phyloP scores from a whole-genome alignment of 1,284 basidiomycete genomes.

The Caloboletus firmus region DNA sequence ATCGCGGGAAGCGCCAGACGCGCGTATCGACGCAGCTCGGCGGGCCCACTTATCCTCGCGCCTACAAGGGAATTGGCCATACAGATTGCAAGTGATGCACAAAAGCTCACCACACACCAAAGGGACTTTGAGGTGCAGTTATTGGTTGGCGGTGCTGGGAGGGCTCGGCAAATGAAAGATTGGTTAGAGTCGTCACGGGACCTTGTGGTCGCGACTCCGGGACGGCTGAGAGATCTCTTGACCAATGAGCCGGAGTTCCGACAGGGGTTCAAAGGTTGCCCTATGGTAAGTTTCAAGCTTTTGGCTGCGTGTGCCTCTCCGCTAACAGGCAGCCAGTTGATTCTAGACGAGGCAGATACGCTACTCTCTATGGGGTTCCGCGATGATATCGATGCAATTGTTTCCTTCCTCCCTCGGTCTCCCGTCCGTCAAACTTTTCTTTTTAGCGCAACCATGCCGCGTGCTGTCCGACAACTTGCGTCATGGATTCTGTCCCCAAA shows the following conservation, averaged over 20 bases:
- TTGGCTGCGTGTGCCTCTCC: background rate
- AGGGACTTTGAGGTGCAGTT: slow-evolving; percentile 70
- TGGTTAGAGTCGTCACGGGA: slow-evolving; percentile 72
- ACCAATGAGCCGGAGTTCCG: slow-evolving; percentile 59
- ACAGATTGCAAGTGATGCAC: slow-evolving; percentile 89
- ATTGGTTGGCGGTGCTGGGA: slow-evolving; percentile 80
- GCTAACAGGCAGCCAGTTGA: slow-evolving; percentile 51
- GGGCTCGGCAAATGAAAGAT: slow-evolving; percentile 63
- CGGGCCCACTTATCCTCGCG: slow-evolving; percentile 84
- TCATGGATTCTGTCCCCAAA: slow-evolving; percentile 50
- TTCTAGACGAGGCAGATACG: slow-evolving; percentile 96
- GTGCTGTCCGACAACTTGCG: slow-evolving; percentile 63
- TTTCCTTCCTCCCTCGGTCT: slow-evolving; percentile 62
- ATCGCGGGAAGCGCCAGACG: slow-evolving; percentile 37
- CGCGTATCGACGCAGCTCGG: slow-evolving; percentile 45
- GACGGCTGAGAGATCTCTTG: slow-evolving; percentile 83
- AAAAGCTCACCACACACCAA: slow-evolving; percentile 67
- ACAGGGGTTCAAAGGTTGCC: slow-evolving; percentile 53
- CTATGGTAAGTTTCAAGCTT: slow-evolving; percentile 48
- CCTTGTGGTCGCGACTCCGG: slow-evolving; percentile 92
- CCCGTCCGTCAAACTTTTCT: slow-evolving; percentile 87
- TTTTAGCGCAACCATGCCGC: slow-evolving; percentile 88
- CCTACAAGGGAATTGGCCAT: slow-evolving; percentile 94
- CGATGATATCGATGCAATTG: slow-evolving; percentile 82
- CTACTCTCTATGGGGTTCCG: slow-evolving; percentile 97